phyloP scores from a whole-genome alignment of 768 basidiomycete species.

The Asterophora lycoperdoides region DNA sequence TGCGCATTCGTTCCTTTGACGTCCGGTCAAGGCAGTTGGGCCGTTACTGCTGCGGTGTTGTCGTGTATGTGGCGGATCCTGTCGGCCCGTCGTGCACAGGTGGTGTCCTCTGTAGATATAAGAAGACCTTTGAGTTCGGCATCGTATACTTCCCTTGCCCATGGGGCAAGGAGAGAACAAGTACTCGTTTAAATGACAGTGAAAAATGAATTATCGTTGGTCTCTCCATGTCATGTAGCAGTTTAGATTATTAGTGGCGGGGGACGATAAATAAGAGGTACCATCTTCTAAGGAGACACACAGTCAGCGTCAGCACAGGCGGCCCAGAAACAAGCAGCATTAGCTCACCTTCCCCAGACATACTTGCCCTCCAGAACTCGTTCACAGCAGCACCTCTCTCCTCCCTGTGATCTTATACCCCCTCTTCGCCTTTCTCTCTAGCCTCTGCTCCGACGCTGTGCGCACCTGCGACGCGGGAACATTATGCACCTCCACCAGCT shows the following conservation, averaged over 20 bases:
- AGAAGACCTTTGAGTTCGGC: too few relatives aligned
- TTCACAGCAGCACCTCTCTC: conserved; percentile 28
- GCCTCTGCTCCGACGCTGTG: conserved; percentile 65
- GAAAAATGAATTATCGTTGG: neutral
- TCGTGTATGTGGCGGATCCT: too few relatives aligned
- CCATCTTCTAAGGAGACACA: neutral
- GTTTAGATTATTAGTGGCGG: neutral
- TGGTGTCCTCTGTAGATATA: too few relatives aligned
- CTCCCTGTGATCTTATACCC: conserved; percentile 61
- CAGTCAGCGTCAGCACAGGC: neutral
- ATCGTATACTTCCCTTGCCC: too few relatives aligned
- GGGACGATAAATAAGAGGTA: neutral
- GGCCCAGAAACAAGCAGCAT: neutral
- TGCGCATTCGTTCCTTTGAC: too few relatives aligned
- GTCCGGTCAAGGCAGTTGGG: too few relatives aligned
- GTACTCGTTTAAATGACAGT: too few relatives aligned
- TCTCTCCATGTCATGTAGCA: neutral
- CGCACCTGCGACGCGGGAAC: conserved; percentile 64
- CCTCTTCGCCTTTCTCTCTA: conserved; percentile 59
- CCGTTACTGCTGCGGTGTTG: too few relatives aligned
- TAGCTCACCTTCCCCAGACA: conserved; percentile 10
- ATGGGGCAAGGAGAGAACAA: too few relatives aligned
- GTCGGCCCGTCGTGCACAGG: too few relatives aligned
- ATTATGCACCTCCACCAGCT: conserved; percentile 85
- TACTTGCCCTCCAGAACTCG: conserved; percentile 9